Evolutionary conservation across 352 stramenopile species (phyloP), one percentile per base, ranked within the genome.

Genomic region (Phytophthora hibernalis): DNA sequence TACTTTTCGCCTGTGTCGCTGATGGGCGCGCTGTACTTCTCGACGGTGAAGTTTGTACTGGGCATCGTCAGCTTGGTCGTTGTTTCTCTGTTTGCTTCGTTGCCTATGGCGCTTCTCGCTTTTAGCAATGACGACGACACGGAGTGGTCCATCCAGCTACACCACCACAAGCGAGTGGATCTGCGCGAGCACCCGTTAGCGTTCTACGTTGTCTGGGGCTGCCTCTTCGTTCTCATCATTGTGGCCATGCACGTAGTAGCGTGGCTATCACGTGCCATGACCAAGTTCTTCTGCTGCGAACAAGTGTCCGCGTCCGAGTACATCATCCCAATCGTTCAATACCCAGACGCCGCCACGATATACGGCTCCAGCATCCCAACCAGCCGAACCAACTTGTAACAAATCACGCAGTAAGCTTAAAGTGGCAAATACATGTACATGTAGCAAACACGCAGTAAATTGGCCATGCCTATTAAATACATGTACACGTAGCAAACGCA

Each of bases 281-380:
- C 83, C 24, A 66, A 70, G 15, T 89, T 91, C 67, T 87, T 91
- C 61, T 91, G 80, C 65, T 85, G 76, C 49, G 83, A 91, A 53
- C 74, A 70, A 52, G 80, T 90, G 66, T 74, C 70, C n/a, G 77
- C 73, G 21, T 80, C 84, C 26, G 74, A 74, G 50, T 80, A 83
- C 67, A 56, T 53, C n/a, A 70, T 86, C 26, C 71, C 79, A 42
- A 67, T 60, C 10, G 60, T 61, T 22, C 71, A 82, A 30, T 84
- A 82, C 44, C 37, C 66, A 30, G 28, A 30, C 24, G 59, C 51
- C 2, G 40, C 49, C 28, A 61, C 59, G 13, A 33, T 60, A 43
- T 79, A 79, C 31, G 54, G 58, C 26, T 71, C 59, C 47, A 62
- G 35, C 33, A 42, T 65, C 2, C 20, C 44, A 22, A 47, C 58